Evolutionary conservation across 2,329 filamentous ascomycete genomes (phyloP), one percentile per base, ranked within the genome.

Genomic region (Paracoccidioides brasiliensis): DNA sequence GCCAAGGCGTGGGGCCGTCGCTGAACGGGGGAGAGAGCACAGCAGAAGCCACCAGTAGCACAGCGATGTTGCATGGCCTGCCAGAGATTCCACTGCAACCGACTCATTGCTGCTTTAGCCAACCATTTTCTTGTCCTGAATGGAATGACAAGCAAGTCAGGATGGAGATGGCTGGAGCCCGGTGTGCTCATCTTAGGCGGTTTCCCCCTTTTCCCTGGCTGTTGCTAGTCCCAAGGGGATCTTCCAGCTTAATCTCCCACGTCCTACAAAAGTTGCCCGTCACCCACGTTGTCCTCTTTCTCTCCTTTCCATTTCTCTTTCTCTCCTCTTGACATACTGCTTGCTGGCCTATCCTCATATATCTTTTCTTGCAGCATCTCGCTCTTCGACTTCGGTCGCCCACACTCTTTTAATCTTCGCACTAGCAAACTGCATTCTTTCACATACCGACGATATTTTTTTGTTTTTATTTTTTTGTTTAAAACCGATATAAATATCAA

Each of bases 301-400:
- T 56, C 62, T 55, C 9, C 62, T 57, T 59, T 60, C 63, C 62
- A 64, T 59, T 46, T 63, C 57, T 65, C 56, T 58, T 58, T 63
- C 62, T 54, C 52, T 63, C 64, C 56, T 64, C 62, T 60, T 58
- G 55, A 52, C 64, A 68, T 67, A 58, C 64, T 51, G 12, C 52
- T 14, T 63, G 54, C 46, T 15, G 15, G 28, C 9, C 12, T 22
- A 50, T 50, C 33, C 28, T 64, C 65, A 67, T 65, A 62, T 59
- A 61, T 65, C 56, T 60, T 55, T 64, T 59, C 63, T 66, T 63
- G 65, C 66, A 63, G 64, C 64, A 66, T 64, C 63, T 59, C 63
- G 37, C 50, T 60, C 64, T 63, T 69, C 65, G 71, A 72, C 71
- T 69, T 70, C 71, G 70, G 70, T 73, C 70, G 65, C 69, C 66